phyloP scores from a whole-genome alignment of 2,329 filamentous ascomycete species.

The Coniella lustricola region DNA sequence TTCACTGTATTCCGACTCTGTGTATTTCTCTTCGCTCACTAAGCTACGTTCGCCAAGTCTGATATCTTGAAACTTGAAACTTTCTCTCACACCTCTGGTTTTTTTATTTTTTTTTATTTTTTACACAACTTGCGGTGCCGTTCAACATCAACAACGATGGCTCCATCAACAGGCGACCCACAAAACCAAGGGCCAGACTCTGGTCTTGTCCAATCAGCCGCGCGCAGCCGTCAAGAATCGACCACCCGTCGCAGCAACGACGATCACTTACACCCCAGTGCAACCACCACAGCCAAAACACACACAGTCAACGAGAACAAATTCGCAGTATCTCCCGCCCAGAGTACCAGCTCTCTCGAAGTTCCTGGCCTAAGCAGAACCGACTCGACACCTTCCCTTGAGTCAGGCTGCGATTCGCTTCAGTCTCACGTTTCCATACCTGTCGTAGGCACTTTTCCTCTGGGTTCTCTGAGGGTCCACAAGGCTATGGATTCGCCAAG shows the following conservation, averaged over 20 bases:
- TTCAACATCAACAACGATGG: background rate
- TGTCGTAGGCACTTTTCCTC: constrained; percentile 33
- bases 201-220: background rate
- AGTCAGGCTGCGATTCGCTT: constrained; percentile 16
- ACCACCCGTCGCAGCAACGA: background rate
- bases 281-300: background rate
- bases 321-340: background rate
- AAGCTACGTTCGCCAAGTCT: too few relatives aligned
- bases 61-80: too few relatives aligned
- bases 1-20: background rate
- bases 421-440: constrained; percentile 31
- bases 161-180: constrained; percentile 1
- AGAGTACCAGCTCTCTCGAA: constrained; percentile 6
- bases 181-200: constrained; percentile 3
- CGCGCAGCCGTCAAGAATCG: background rate
- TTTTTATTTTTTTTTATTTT: too few relatives aligned
- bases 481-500: constrained; percentile 22
- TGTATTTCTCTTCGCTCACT: background rate
- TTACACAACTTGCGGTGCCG: too few relatives aligned
- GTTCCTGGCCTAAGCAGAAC: constrained; percentile 28
- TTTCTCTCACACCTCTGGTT: too few relatives aligned
- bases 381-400: constrained; percentile 25
- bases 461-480: constrained; percentile 37
- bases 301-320: background rate
- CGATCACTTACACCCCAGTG: background rate